Evolutionary conservation across 2,329 filamentous ascomycete genomes (phyloP).

Genomic region (Neofusicoccum umdonicola): DNA sequence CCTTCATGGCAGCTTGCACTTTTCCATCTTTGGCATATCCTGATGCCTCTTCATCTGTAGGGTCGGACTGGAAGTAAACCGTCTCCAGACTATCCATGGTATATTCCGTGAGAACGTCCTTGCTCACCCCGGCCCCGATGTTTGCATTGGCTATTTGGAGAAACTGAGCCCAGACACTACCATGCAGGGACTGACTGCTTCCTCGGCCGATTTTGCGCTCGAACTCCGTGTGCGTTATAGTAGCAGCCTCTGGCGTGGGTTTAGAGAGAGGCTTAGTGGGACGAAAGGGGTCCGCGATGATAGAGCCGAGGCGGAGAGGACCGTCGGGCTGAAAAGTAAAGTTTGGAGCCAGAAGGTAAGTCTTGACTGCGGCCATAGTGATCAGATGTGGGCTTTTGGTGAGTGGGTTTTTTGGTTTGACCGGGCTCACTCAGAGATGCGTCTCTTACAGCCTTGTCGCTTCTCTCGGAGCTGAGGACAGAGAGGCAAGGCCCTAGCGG

Average conservation of each 20-base stretch:
- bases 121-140: neutral
- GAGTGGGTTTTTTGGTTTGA: no score
- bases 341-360: neutral
- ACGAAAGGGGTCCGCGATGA: neutral
- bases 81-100: neutral
- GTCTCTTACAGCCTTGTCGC: no score
- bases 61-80: neutral
- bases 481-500: no score
- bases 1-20: neutral
- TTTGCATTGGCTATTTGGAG: neutral
- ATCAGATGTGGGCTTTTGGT: no score
- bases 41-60: neutral
- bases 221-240: neutral
- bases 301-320: neutral
- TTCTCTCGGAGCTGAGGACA: no score
- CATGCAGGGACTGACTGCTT: neutral
- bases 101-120: neutral
- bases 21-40: neutral
- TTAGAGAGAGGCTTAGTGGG: neutral
- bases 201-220: neutral
- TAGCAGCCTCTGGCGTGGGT: neutral
- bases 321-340: neutral
- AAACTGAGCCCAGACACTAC: neutral
- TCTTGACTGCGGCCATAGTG: neutral
- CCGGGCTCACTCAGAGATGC: no score